These are phyloP conservation scores for Ophiostoma sp. DNA, from an alignment of 2,329 filamentous ascomycete species.

Conservation along the genomic window DNA sequence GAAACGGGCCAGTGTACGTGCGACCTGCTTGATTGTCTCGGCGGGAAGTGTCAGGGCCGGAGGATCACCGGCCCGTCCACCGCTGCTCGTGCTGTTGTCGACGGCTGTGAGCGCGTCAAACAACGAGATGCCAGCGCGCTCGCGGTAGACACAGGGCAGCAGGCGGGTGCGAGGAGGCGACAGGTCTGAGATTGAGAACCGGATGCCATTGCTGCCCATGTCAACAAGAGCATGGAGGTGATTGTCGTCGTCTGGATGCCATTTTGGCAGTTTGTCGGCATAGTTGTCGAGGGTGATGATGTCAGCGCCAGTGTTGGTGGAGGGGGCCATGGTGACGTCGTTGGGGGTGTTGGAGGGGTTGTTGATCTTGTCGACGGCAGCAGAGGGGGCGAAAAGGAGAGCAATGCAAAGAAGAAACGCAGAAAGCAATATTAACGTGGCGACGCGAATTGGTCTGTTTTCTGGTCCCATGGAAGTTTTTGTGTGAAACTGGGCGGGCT, in stretches of 20 bases:
- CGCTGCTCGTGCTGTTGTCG: slow-evolving; percentile 30
- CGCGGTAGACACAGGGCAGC: slow-evolving; percentile 73
- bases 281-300: slow-evolving; percentile 56
- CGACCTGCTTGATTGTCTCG: slow-evolving; percentile 64
- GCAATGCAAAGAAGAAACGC: slow-evolving; percentile 8
- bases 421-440: background rate
- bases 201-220: slow-evolving; percentile 83
- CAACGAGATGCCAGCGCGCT: slow-evolving; percentile 78
- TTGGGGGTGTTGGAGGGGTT: slow-evolving; percentile 32
- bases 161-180: slow-evolving; percentile 69
- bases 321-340: slow-evolving; percentile 28
- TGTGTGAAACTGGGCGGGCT: background rate
- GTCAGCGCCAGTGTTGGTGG: slow-evolving; percentile 32
- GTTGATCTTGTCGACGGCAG: slow-evolving; percentile 32
- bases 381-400: background rate
- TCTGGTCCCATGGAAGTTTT: background rate
- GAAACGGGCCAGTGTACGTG: slow-evolving; percentile 68
- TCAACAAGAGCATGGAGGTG: slow-evolving; percentile 60
- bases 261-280: slow-evolving; percentile 49
- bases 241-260: slow-evolving; percentile 48
- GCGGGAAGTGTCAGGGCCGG: slow-evolving; percentile 45
- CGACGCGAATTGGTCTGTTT: background rate
- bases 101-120: slow-evolving; percentile 70
- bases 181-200: slow-evolving; percentile 86
- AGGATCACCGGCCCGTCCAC: background rate